Base-by-base conservation (phyloP, 2,329 filamentous ascomycete genomes). In the Colletotrichum truncatum region DNA sequence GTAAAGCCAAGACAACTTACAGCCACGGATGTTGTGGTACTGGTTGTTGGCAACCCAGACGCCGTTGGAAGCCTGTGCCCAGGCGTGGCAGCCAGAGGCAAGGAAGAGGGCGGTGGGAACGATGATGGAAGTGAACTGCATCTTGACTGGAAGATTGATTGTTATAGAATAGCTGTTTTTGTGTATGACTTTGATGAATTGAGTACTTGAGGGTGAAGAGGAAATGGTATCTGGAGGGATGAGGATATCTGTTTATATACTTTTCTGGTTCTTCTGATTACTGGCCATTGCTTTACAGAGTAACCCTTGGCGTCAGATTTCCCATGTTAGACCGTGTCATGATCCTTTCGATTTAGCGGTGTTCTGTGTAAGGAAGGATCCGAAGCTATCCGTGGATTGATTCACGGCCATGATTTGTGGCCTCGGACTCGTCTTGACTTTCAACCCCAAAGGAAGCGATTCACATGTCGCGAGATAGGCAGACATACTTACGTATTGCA, bases 11-110 rank as follows among this genome's bases (percentile, higher is more conserved):
- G 43, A 16, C 8, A 25, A 59, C 56, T 41, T 23, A 52, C 56
- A 41, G 4, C 43, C 56, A 7, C 34, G 21, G 16, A 52, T 41
- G 8, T 21, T 38, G 56, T 60, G 25, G 56, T 30, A 30, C 4
- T 23, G 21, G 36, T 60, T 52, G 46, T 60, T 60, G 3, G 56
- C 56, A 16, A 51, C 36, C 56, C 56, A 60, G 16, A 32, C 36
- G 4, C 56, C 56, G 16, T 60, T 49, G 12, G 36, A 25, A 8
- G 32, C 56, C 46, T 60, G 23, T 6, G 46, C 30, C 56, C 56
- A 60, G 16, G 56, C 56, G 8, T 60, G 16, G 36, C 23, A 16
- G 25, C 46, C 56, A 21, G 56, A 38, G 16, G 56, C 56, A 39
- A 60, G 38, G 45, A 41, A 30, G 16, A 51, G 45, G 16, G 36